These are phyloP conservation scores for Phytophthora brassicae DNA, from an alignment of 352 stramenopile genomes.

Conservation along the genomic window DNA sequence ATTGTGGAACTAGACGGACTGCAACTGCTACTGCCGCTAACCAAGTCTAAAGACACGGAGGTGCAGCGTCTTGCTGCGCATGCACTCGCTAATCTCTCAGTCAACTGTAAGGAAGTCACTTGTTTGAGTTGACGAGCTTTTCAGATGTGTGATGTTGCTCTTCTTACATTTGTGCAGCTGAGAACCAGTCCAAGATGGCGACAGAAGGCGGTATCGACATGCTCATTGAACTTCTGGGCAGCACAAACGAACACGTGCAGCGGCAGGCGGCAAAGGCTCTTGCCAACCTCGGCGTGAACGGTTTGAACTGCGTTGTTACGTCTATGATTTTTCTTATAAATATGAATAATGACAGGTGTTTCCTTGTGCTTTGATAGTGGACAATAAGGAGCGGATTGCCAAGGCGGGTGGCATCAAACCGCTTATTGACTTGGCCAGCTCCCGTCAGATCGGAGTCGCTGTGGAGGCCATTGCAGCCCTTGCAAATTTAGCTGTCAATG, in stretches of 20 bases:
- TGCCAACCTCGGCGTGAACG: conserved; percentile 92
- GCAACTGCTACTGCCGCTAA: conserved; percentile 92
- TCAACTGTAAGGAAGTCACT: conserved; percentile 81
- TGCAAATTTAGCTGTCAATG: conserved; percentile 94
- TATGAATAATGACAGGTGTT: not conserved
- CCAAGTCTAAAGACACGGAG: conserved; percentile 91
- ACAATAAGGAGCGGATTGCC: conserved; percentile 94
- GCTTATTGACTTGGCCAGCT: conserved; percentile 80
- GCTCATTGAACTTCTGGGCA: conserved; percentile 90
- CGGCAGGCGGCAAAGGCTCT: conserved; percentile 93
- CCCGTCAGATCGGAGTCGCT: conserved; percentile 81
- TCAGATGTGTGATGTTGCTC: not conserved
- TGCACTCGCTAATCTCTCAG: conserved; percentile 93
- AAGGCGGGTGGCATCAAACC: conserved; percentile 89
- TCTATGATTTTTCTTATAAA: not conserved
- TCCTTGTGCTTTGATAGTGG: conserved; percentile 40
- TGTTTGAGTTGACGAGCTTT: too few species aligned
- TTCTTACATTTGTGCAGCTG: conserved; percentile 41
- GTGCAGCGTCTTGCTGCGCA: conserved; percentile 93
- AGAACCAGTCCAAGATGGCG: conserved; percentile 94
- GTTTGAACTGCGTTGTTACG: conserved; percentile 25
- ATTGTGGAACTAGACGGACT: conserved; percentile 94
- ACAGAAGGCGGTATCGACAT: conserved; percentile 93
- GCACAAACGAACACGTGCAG: conserved; percentile 87
- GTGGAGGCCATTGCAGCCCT: conserved; percentile 93